Base-by-base conservation (phyloP, 2,329 filamentous ascomycete genomes). In the Curvularia verruculosa region DNA sequence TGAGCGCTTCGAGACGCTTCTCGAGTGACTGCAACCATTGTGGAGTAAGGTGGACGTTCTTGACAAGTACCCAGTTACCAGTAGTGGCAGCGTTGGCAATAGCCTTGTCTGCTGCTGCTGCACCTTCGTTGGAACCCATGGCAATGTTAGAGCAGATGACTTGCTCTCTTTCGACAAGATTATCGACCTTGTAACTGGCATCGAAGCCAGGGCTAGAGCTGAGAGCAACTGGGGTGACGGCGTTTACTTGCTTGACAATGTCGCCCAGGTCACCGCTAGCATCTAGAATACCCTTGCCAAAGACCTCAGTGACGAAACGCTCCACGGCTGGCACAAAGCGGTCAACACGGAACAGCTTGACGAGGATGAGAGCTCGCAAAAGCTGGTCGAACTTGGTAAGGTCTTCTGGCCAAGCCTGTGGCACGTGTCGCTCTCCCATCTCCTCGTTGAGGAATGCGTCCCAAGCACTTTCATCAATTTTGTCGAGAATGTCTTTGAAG, bases 161-260 rank as follows among this genome's bases (percentile, higher is more conserved):
- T 57, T 87, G 86, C 75, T 87, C 88, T 65, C 91, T 86, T 77
- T 96, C 91, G 28, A 98, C 96, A 52, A 99, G 83, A 59, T 89
- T 92, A 76, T 99, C 95, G 58, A 99, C 95, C 82, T 99, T 99
- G 87, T 98, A 99, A 75, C 92, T 96, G 52, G 96, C 96, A 77
- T 99, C 95, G 75, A 99, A 99, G 36, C 95, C 95, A 58, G 94
- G 92, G 70, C 90, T 97, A 5, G 95, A 99, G 69, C 94, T 94
- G 34, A 99, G 85, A 3, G 95, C 90, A 65, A 99, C 90, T 9
- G 95, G 95, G 2, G 91, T 88, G 29, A 87, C 91, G 28, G 94
- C 88, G 5, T 88, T 89, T 50, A 96, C 92, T 76, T 96, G 89
- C 49, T 88, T 85, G 54, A 96, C 90, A 18, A 95, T 94, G 57